Base-by-base conservation (phyloP, 768 basidiomycete species). In the Xerocomellus intermedius region DNA sequence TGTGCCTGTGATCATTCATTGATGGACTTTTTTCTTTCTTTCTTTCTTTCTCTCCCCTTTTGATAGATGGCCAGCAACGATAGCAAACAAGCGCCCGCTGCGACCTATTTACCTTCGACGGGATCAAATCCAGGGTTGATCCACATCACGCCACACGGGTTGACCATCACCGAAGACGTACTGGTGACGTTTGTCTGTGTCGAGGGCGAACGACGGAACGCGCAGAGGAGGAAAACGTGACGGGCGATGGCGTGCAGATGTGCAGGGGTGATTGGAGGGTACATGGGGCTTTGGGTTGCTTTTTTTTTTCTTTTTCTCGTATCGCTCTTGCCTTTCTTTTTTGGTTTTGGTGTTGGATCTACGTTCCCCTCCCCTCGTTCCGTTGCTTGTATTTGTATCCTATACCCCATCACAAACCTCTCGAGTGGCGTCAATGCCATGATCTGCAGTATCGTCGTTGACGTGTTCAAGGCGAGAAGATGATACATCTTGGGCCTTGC, bases 91-190 rank as follows among this genome's bases (percentile, higher is more conserved):
- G 69, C 65, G 3, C 71, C 69, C 16, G 62, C 65, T 1, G 69
- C 69, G 21, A 72, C 69, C 3, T 70, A 66, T 33, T 45, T 59
- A 10, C 71, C 67, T 36, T 62, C 63, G 3, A 37, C 63, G 12
- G 48, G 67, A 45, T 41, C 51, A 16, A 70, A 70, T 59, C 69
- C 69, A 0, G 69, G 64, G 1, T 48, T 70, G 46, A 65, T 70
- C 49, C 69, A 70, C 57, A 57, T 70, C 55, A 72, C 69, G 6
- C 69, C 69, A 16, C 69, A 70, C 37, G 69, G 69, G 0, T 35
- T 70, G 9, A 70, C 69, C 21, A 73, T 70, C 47, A 62, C 66
- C 9, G 64, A 57, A 17, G 69, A 70, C 37, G 71, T 72, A n/a
- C 61, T 70, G 43, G 53, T 71, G 24, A 65, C 71, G 7, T 70